A percentile compares a stretch with the other conserved stretches of the same genome.
These are phyloP conservation scores for Linanthus parryae DNA, from an alignment of 148 eudicot genomes.

Conservation along the genomic window DNA sequence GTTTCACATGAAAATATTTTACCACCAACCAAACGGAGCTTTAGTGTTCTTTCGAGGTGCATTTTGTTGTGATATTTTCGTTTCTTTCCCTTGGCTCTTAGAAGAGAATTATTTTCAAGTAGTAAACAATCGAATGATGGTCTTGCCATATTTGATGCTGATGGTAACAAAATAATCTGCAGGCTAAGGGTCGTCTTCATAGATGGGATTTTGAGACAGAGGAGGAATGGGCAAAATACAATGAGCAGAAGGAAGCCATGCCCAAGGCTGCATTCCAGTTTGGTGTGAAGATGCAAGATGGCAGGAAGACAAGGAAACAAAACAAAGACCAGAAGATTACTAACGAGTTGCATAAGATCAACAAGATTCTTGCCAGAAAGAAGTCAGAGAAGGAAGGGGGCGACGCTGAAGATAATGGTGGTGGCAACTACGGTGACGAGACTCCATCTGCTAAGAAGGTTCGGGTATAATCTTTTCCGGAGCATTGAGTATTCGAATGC, in stretches of 20 bases:
- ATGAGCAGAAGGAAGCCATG: conserved; percentile 97
- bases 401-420: conserved; percentile 29
- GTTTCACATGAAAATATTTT: too few relatives aligned
- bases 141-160: conserved; percentile 2
- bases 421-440: conserved; percentile 43
- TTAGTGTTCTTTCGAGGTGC: too few relatives aligned
- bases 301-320: conserved; percentile 80
- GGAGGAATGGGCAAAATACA: conserved; percentile 93
- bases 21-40: too few relatives aligned
- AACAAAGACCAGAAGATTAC: conserved; percentile 89
- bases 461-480: too few relatives aligned
- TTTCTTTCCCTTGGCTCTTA: too few relatives aligned
- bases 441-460: too few relatives aligned
- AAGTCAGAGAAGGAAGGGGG: conserved; percentile 77
- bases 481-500: too few relatives aligned
- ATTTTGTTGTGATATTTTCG: too few relatives aligned
- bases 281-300: conserved; percentile 98
- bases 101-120: too few relatives aligned
- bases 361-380: conserved; percentile 65
- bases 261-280: conserved; percentile 98
- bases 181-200: conserved; percentile 97
- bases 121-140: too few relatives aligned
- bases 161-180: conserved; percentile 11
- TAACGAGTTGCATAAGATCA: conserved; percentile 87
- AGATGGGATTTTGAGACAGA: conserved; percentile 97